Evolutionary conservation across 2,329 filamentous ascomycete genomes (phyloP).

Genomic region (Aspergillus pseudotamarii): DNA sequence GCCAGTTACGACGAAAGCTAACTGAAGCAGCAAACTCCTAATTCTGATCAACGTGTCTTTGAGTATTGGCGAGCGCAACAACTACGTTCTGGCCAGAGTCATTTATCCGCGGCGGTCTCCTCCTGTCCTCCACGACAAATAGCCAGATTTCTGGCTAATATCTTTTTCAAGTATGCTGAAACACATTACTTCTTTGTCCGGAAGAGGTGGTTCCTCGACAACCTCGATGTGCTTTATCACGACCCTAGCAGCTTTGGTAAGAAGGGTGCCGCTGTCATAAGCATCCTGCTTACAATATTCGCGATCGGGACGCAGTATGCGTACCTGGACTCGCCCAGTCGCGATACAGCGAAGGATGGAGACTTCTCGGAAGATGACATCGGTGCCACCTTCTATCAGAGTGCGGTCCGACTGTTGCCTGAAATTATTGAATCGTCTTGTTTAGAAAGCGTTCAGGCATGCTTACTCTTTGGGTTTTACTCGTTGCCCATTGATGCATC

Average conservation of each 20-base stretch:
- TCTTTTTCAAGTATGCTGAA: constrained; percentile 54
- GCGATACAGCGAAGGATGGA: neutral
- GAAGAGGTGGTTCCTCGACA: constrained; percentile 45
- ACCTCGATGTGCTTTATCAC: constrained; percentile 48
- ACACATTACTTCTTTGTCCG: constrained; percentile 56
- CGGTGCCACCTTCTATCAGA: constrained; percentile 55
- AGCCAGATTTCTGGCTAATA: constrained; percentile 50
- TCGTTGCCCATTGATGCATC: constrained; percentile 55
- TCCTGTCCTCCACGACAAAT: constrained; percentile 52
- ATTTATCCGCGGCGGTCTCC: constrained; percentile 41
- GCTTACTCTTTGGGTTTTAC: constrained; percentile 56
- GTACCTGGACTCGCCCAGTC: constrained; percentile 44
- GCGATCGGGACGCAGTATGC: constrained; percentile 57
- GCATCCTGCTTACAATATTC: constrained; percentile 52
- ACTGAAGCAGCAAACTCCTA: constrained; percentile 29
- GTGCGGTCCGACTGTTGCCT: constrained; percentile 52
- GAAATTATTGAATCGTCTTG: constrained; percentile 57
- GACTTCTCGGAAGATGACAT: constrained; percentile 49
- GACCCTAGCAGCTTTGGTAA: constrained; percentile 39
- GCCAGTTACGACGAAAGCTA: neutral
- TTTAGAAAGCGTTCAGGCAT: constrained; percentile 57
- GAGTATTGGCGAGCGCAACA: constrained; percentile 53
- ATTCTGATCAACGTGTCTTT: constrained; percentile 20
- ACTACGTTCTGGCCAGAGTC: constrained; percentile 45
- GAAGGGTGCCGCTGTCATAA: constrained; percentile 47